These are phyloP conservation scores for Botrytis fabae DNA, from an alignment of 2,329 filamentous ascomycete genomes.

Conservation along the genomic window DNA sequence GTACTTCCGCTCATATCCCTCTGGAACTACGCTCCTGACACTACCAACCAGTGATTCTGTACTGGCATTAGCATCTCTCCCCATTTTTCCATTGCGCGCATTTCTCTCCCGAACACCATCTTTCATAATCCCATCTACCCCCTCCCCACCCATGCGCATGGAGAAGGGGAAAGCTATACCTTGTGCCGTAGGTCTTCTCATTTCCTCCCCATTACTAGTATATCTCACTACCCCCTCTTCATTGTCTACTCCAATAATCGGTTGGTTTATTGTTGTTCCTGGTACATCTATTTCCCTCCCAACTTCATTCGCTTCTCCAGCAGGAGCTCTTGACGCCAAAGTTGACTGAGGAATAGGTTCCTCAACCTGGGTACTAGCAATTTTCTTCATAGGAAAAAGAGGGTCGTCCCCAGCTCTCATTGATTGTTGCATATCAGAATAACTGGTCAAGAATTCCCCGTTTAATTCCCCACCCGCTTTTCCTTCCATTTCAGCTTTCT, in stretches of 20 bases:
- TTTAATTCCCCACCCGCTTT: constrained; percentile 40
- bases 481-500: constrained; percentile 44
- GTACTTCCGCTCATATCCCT: not conserved
- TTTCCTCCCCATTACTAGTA: not conserved
- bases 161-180: constrained; percentile 13
- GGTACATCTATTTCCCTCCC: not conserved
- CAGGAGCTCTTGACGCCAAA: not conserved
- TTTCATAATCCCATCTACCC: constrained; percentile 7
- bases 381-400: constrained; percentile 19
- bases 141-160: constrained; percentile 8
- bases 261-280: not conserved
- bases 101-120: constrained; percentile 8
- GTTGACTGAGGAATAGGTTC: not conserved
- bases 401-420: constrained; percentile 45
- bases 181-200: constrained; percentile 9
- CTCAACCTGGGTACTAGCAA: not conserved
- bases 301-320: not conserved
- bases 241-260: not conserved
- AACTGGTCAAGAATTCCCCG: constrained; percentile 47
- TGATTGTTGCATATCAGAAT: constrained; percentile 43
- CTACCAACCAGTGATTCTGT: constrained; percentile 8
- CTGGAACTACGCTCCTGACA: not conserved
- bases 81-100: not conserved
- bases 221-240: not conserved
- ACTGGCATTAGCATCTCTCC: constrained; percentile 5